Evolutionary conservation across 768 basidiomycete genomes (phyloP).

Genomic region (Termitomyces sp.): DNA sequence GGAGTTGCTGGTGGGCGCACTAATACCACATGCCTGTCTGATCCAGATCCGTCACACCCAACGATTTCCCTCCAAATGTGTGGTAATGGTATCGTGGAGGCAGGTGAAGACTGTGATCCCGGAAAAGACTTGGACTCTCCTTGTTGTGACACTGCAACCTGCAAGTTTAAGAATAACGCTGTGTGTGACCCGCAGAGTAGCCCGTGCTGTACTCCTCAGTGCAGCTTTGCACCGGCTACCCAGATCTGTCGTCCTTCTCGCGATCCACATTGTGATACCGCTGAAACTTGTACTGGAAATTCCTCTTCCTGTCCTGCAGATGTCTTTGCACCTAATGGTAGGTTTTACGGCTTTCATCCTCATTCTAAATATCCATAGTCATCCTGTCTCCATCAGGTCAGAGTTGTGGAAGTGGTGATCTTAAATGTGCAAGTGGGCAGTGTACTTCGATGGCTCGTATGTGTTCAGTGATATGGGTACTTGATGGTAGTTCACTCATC

Average conservation of each 20-base stretch:
- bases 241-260: conserved; percentile 67
- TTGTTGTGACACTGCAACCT: conserved; percentile 72
- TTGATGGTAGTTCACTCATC: neutral
- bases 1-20: conserved; percentile 36
- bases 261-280: conserved; percentile 62
- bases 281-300: conserved; percentile 73
- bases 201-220: conserved; percentile 66
- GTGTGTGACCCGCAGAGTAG: conserved; percentile 76
- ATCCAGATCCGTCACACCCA: conserved; percentile 39
- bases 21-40: conserved; percentile 63
- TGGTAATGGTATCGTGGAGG: conserved; percentile 79
- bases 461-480: conserved; percentile 19
- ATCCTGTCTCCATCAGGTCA: conserved; percentile 34
- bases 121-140: conserved; percentile 49
- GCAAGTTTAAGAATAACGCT: conserved; percentile 67
- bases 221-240: conserved; percentile 60
- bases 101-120: conserved; percentile 86
- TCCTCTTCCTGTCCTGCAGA: conserved; percentile 70
- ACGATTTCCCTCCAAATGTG: conserved; percentile 68
- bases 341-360: conserved; percentile 10
- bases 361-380: neutral
- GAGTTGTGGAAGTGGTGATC: conserved; percentile 55
- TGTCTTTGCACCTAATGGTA: conserved; percentile 55
- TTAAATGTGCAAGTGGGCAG: conserved; percentile 71
- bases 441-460: conserved; percentile 71